Evolutionary conservation across 2,329 filamentous ascomycete species (phyloP), one percentile per base, ranked within the genome.

Genomic region (Arthrobotrys entomopaga): DNA sequence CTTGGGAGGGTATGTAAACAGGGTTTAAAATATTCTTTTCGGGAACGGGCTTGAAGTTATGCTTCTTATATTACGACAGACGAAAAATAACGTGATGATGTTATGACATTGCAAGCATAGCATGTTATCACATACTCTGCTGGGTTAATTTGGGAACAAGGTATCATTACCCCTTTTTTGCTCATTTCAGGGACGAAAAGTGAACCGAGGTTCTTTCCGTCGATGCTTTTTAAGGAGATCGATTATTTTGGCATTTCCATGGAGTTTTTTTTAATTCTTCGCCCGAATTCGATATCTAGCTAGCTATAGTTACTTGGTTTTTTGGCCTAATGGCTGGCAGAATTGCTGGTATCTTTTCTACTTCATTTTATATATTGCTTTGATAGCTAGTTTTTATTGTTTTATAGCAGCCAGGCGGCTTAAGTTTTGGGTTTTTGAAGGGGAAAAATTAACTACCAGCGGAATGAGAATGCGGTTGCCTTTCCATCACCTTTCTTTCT

Each of bases 1-100:
- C 69, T 38, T 73, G 69, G 69, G 60, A 73, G 43, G 61, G 69
- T 3, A 66, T 73, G 61, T 73, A 65, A 66, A 49, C 24, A 56
- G 24, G 38, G 50, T 34, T 42, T 26, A 26, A 26, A 49, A 24
- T 11, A 66, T 6, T 26, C n/a, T n/a, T n/a, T 24, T 15, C n/a
- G 52, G 15, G 46, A 59, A 46, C 4, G 29, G 10, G 29, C 29
- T 34, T 34, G 7, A 34, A 34, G 29, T 34, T 8, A 34, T 34
- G 10, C 29, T 34, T 34, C 10, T 34, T 26, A 3, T 26, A 26
- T 26, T 26, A 26, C 24, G 24, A 34, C 29, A 34, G 29, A 34
- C 10, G 29, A 10, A 10, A 34, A 34, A 34, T 34, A 2, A 10
- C 29, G 29, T 34, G 29, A 34, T 34, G 29, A 34, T 34, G 29